Evolutionary conservation across 2,329 filamentous ascomycete genomes (phyloP).

Genomic region (Lachnellula arida): DNA sequence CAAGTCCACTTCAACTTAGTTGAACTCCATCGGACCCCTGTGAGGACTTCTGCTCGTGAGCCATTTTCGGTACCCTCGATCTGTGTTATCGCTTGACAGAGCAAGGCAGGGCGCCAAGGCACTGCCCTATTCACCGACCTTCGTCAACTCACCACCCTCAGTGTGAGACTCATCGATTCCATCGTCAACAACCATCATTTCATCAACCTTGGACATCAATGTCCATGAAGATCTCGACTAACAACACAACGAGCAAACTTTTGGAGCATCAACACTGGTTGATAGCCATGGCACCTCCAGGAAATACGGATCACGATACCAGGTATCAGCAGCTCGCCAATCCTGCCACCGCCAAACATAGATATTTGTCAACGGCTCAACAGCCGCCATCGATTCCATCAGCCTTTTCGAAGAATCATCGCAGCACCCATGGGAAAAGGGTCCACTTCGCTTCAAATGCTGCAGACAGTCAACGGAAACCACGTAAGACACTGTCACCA

Average conservation of each 20-base stretch:
- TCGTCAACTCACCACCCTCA: conserved; percentile 19
- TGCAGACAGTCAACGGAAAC: conserved; percentile 12
- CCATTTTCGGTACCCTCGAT: conserved; percentile 31
- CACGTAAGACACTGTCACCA: not conserved
- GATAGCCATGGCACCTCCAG: not conserved
- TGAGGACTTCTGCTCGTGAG: conserved; percentile 25
- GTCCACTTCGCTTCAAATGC: conserved; percentile 19
- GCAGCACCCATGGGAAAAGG: conserved; percentile 7
- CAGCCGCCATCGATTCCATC: not conserved
- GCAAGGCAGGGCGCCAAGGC: conserved; percentile 20
- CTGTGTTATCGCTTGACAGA: conserved; percentile 23
- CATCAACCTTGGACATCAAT: conserved; percentile 12
- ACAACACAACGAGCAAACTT: not conserved
- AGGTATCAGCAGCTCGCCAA: not conserved
- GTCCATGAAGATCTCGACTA: not conserved
- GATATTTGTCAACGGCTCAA: not conserved
- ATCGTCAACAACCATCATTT: conserved; percentile 11
- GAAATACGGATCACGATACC: not conserved
- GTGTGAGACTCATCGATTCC: conserved; percentile 18
- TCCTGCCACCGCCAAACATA: not conserved
- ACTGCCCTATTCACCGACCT: conserved; percentile 16
- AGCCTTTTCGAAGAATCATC: not conserved
- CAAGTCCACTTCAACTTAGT: conserved; percentile 24
- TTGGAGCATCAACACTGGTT: not conserved
- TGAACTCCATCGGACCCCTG: conserved; percentile 15